These are phyloP conservation scores for Prunella vulgaris DNA, from an alignment of 257 asterid genomes.

Conservation along the genomic window DNA sequence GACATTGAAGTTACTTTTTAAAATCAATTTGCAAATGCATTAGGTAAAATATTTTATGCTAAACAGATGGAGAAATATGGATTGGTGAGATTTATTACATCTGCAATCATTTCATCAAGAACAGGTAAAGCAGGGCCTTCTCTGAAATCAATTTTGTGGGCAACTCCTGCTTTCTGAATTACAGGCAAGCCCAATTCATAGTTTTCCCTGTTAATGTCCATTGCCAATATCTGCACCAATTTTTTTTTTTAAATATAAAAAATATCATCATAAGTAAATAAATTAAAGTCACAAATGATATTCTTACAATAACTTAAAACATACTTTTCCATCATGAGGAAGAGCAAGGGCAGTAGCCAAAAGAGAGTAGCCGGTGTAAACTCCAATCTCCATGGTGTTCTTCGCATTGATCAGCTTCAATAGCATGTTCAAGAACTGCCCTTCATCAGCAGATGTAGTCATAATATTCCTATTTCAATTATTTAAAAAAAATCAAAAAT, in stretches of 20 bases:
- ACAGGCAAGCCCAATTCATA: constrained; percentile 73
- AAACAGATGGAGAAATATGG: not conserved
- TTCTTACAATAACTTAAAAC: no score
- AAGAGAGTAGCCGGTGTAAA: no score
- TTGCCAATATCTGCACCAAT: constrained; percentile 78
- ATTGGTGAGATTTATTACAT: not conserved
- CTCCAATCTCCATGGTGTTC: no score
- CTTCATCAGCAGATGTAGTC: constrained; percentile 90
- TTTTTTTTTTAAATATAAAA: no score
- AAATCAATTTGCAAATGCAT: no score
- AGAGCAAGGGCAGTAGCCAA: constrained; percentile 84
- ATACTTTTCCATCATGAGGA: constrained; percentile 76
- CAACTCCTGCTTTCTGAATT: constrained; percentile 72
- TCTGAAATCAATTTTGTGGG: constrained; percentile 66
- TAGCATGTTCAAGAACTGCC: constrained; percentile 79
- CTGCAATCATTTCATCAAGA: constrained; percentile 19
- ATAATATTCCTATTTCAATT: constrained; percentile 51
- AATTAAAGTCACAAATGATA: no score
- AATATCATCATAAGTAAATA: not conserved
- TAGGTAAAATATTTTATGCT: no score
- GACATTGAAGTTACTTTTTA: no score
- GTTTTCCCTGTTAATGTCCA: constrained; percentile 81
- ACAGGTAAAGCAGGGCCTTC: constrained; percentile 37
- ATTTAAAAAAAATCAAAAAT: no score
- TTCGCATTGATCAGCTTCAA: no score